Percentiles rank a stretch among this genome's conserved stretches.
phyloP scores from a whole-genome alignment of 2,329 filamentous ascomycete species.

The Alternaria viburni region DNA sequence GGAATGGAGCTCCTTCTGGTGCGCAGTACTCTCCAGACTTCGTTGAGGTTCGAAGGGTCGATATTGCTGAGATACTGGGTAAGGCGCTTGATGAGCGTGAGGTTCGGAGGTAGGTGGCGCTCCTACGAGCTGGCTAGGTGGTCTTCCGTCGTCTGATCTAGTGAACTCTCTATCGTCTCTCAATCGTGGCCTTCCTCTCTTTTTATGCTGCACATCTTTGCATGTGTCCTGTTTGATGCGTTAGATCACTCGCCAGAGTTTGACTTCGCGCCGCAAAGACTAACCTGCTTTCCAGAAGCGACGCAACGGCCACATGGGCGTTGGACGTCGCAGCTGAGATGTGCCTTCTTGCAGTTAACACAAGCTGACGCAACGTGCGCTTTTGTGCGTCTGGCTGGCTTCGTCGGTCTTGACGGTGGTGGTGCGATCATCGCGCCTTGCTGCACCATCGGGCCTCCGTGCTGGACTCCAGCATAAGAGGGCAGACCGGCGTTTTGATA shows the following conservation, averaged over 20 bases:
- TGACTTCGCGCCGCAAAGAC: slow-evolving; percentile 22
- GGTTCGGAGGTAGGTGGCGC: slow-evolving; percentile 28
- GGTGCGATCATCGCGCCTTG: slow-evolving; percentile 42
- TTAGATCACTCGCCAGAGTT: slow-evolving; percentile 3
- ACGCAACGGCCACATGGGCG: slow-evolving; percentile 79
- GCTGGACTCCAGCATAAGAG: slow-evolving; percentile 35
- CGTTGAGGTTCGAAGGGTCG: slow-evolving; percentile 33
- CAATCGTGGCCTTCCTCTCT: slow-evolving; percentile 77
- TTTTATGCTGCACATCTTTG: slow-evolving; percentile 85
- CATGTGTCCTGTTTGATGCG: slow-evolving; percentile 68
- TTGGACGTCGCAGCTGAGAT: slow-evolving; percentile 72
- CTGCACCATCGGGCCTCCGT: slow-evolving; percentile 40
- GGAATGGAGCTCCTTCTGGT: slow-evolving; percentile 24
- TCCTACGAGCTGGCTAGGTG: slow-evolving; percentile 34
- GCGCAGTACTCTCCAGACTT: slow-evolving; percentile 23
- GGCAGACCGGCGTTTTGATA: slow-evolving; percentile 33
- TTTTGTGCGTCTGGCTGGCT: slow-evolving; percentile 62
- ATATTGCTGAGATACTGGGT: slow-evolving; percentile 27
- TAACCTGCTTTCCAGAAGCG: slow-evolving; percentile 73
- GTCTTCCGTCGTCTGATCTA: slow-evolving; percentile 37
- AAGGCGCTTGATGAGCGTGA: slow-evolving; percentile 29
- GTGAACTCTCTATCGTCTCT: slow-evolving; percentile 62
- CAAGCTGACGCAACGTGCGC: slow-evolving; percentile 85
- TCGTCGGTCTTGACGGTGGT: slow-evolving; percentile 37
- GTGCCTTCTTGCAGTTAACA: slow-evolving; percentile 83